Evolutionary conservation across 2,329 filamentous ascomycete genomes (phyloP).

Genomic region (Aspergillus quadrilineatus): DNA sequence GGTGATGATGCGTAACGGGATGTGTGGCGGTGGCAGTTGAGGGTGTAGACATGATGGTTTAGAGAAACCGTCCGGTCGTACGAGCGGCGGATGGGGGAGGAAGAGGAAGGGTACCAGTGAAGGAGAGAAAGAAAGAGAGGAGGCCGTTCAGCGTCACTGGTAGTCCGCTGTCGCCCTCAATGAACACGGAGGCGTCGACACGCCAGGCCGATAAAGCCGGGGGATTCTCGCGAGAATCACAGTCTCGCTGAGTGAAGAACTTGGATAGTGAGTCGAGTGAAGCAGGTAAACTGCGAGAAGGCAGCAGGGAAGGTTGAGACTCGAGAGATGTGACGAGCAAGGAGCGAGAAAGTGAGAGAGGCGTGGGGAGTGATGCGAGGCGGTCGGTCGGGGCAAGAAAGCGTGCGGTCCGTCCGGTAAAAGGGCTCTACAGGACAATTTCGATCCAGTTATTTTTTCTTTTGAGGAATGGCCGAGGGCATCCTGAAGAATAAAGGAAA

Average conservation of each 20-base stretch:
- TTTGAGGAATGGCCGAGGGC: background rate
- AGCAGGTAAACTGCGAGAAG: constrained; percentile 1
- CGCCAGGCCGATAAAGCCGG: constrained; percentile 18
- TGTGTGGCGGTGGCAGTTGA: constrained; percentile 73
- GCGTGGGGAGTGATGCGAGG: constrained; percentile 28
- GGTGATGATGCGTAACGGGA: constrained; percentile 36
- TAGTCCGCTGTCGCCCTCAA: constrained; percentile 17
- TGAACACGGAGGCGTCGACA: constrained; percentile 17
- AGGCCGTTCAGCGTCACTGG: constrained; percentile 17
- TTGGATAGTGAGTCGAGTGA: background rate
- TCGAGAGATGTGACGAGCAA: constrained; percentile 9
- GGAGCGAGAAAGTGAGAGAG: constrained; percentile 11
- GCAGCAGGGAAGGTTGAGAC: constrained; percentile 1
- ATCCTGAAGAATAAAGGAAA: background rate
- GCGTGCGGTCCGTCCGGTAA: constrained; percentile 7
- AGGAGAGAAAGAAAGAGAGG: constrained; percentile 5
- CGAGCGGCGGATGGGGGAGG: constrained; percentile 24
- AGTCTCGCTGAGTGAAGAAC: constrained; percentile 6
- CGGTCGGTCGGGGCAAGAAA: constrained; percentile 25
- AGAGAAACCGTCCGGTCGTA: constrained; percentile 29
- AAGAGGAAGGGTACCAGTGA: constrained; percentile 14
- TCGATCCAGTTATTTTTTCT: background rate
- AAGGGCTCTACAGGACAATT: constrained; percentile 1
- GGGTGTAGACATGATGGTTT: constrained; percentile 71
- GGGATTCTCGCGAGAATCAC: constrained; percentile 18